Evolutionary conservation across 139 green algal genomes (phyloP), one percentile per base, ranked within the genome.

Genomic region (Chlorella sorokiniana): DNA sequence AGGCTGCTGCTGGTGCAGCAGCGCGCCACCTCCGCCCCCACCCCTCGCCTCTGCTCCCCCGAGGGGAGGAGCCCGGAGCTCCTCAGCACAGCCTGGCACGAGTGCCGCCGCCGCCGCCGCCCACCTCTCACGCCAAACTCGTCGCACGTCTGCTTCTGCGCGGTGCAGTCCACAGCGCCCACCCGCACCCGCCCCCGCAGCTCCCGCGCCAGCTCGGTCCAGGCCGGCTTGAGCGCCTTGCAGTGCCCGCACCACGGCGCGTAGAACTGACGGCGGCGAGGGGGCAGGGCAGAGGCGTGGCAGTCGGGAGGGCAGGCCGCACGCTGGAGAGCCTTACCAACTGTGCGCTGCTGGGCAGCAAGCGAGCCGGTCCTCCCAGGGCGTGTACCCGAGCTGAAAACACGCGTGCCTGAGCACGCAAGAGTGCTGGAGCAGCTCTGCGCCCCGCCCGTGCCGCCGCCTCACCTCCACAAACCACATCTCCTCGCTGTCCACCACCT

Each of bases 101-200:
- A 69, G 61, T 31, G 29, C 90, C 62, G 9, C 77, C 59, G 27
- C 44, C 8, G 22, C 45, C 45, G 29, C 16, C 11, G 20, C 77
- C 45, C 77, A 83, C 64, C 77, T 48, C 86, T 85, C 38, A 95
- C 85, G 11, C 82, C 74, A 64, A 85, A 95, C 79, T 93, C 79
- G 33, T 40, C 41, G 82, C 92, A 95, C 3, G 87, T 90, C 23
- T 86, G 75, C 85, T 94, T 74, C 77, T 93, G 84, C 2, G 35
- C 81, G 0, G 93, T 95, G 87, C 95, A 98, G 87, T 98, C 92
- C 33, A 98, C 94, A 0, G 94, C 93, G 20, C 90, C 95, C n/a
- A 98, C 51, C 56, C 91, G 93, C 37, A 97, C 92, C 75, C 91
- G 93, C 73, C 91, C 94, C 51, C 88, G 54, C 9, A 94, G 69